Evolutionary conservation across 2,329 filamentous ascomycete species (phyloP), one percentile per base, ranked within the genome.

Genomic region (Trichoderma afroharzianum): DNA sequence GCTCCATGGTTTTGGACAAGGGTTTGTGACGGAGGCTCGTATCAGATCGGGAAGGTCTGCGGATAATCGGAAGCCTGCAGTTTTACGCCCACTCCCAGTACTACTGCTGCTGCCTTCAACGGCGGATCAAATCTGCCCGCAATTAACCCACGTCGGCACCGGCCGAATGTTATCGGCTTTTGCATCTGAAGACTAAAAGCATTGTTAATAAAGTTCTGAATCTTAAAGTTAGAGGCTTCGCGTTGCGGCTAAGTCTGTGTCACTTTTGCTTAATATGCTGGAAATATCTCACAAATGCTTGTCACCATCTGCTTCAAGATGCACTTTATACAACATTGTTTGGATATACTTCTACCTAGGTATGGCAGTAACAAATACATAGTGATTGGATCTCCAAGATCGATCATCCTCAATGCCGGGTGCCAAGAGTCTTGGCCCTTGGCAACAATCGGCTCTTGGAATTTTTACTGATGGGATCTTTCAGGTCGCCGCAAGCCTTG

Each of bases 1-100:
- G 6, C 5, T 15, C n/a, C 24, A 5, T 21, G 2, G 3, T 9
- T 50, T 6, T 14, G 9, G 36, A 18, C 21, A 21, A 57, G 30
- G 55, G 66, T 50, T 68, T 15, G 9, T 32, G n/a, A 50, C 66
- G 66, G 66, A 61, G 39, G n/a, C 55, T 15, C 3, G 21, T 30
- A 21, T 68, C 55, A 68, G n/a, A 68, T 61, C 66, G 55, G 66
- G 66, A 68, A 68, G 66, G 66, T 68, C 59, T 68, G 55, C 66
- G 66, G 66, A 61, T 68, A 68, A 50, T 68, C 66, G 66, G 66
- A 68, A 61, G 66, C 18, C 15, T 30, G 30, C 21, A n/a, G 7
- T 21, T 32, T 6, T 24, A 14, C n/a, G 24, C 32, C 66, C 66
- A 68, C 66, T 18, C 12, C 33, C 24, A 59, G 18, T 47, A 36